These are phyloP conservation scores for Penicillium roqueforti DNA, from an alignment of 495 filamentous ascomycete genomes.

Conservation along the genomic window DNA sequence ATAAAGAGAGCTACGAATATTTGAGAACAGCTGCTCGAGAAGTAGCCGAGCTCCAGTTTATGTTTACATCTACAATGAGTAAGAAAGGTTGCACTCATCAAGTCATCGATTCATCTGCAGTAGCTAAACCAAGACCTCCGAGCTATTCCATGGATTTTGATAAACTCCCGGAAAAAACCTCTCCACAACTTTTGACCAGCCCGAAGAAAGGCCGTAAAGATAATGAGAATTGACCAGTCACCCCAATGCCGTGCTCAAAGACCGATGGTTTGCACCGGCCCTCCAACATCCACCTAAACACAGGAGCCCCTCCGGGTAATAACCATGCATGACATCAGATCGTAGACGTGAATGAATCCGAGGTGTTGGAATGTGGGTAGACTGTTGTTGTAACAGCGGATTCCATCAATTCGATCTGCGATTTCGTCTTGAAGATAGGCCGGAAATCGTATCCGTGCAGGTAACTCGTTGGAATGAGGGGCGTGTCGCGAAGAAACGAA, in stretches of 20 bases:
- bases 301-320: constrained; percentile 32
- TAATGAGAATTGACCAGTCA: constrained; percentile 41
- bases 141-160: constrained; percentile 29
- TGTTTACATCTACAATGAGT: neutral
- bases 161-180: constrained; percentile 40
- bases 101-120: constrained; percentile 29
- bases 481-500: constrained; percentile 33
- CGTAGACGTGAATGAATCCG: constrained; percentile 27
- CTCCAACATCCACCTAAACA: constrained; percentile 42
- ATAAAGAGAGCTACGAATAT: neutral
- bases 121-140: constrained; percentile 29
- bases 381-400: constrained; percentile 32
- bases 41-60: neutral
- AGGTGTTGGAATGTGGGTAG: constrained; percentile 25
- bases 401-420: constrained; percentile 28
- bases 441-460: constrained; percentile 25
- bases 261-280: constrained; percentile 19
- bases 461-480: constrained; percentile 27
- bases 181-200: constrained; percentile 35
- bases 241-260: constrained; percentile 29
- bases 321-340: constrained; percentile 20
- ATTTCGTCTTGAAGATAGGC: constrained; percentile 23
- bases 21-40: neutral
- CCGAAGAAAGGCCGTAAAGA: constrained; percentile 16
- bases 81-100: constrained; percentile 13